Conservation (phyloP, 148 eudicot genomes). For the Vaccinium macrocarpon region DNA sequence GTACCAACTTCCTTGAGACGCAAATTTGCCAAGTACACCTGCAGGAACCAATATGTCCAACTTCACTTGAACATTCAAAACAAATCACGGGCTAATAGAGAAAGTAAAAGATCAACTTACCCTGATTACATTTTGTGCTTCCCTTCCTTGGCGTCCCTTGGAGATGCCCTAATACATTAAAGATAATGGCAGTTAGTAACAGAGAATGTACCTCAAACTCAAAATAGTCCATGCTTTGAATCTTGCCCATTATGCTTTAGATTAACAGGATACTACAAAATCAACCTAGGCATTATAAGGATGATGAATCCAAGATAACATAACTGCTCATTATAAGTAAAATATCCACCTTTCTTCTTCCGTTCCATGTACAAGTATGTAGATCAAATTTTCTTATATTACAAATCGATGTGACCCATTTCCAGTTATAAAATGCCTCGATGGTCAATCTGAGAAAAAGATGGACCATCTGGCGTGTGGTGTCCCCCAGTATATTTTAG, state of each 20-base stretch:
- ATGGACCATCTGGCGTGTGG: background rate
- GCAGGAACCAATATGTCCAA: constrained; percentile 19
- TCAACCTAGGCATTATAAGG: background rate
- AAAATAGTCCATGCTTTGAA: background rate
- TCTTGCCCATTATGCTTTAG: background rate
- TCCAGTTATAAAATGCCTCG: background rate
- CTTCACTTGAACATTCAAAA: background rate
- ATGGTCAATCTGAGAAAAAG: background rate
- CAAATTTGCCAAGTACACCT: constrained; percentile 91
- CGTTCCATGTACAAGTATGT: background rate
- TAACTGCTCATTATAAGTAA: background rate
- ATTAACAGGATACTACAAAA: background rate
- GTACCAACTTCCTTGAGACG: constrained; percentile 88
- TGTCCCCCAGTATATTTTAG: background rate
- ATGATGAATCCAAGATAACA: background rate
- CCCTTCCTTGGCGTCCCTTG: constrained; percentile 95
- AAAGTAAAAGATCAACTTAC: constrained; percentile 32
- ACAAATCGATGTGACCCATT: background rate
- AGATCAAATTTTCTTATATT: background rate
- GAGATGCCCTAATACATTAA: constrained; percentile 64
- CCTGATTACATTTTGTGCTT: constrained; percentile 62
- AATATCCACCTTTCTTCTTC: background rate
- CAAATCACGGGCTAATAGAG: background rate
- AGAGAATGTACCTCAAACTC: background rate
- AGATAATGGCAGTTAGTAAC: background rate